Base-by-base conservation (phyloP, 2,329 filamentous ascomycete species). In the Plectosphaerella sp. region DNA sequence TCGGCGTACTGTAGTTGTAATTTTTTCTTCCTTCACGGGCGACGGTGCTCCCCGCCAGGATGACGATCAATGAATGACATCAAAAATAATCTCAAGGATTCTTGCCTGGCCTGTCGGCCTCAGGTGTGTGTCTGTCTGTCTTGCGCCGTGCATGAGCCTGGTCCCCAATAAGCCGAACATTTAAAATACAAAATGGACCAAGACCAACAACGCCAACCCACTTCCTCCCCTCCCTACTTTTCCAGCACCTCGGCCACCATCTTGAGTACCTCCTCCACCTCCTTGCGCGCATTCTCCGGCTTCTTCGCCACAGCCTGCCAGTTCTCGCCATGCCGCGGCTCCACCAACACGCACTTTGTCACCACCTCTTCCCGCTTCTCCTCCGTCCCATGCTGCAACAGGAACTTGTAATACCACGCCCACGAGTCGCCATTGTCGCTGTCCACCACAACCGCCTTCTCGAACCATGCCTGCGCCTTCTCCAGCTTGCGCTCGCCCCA, bases 331-430 rank as follows among this genome's bases (percentile, higher is more conserved):
- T 99, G 91, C 61, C 86, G 85, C 4, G 95, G 95, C 69, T 97
- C 94, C 52, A 86, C 92, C 47, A 87, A 73, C 33, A 88, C 77
- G 61, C 89, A 92, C 73, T 96, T 96, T 52, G 77, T 77, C 6
- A 96, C 68, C 33, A 97, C 87, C 65, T 97, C 94, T 28, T 77
- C 82, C 63, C 88, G 80, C 84, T 97, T 99, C 76, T 96, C 93
- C 12, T 91, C 87, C 5, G 91, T 97, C 10, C 94, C 95, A 72
- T 99, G 92, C 76, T 97, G 90, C 59, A 85, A 67, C 58, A 97
- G 66, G 68, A 97, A 99, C 69, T 93, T 92, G 70, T 91, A 94
- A 70, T 97, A 99, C 93, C 93, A 99, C 18, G 91, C 93, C 95
- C 95, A 99, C 11, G 86, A 89, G 73, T 99, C 95, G 48, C 94